Conservation (phyloP, 129 eudicot genomes). For the Escallonia herrerae region DNA sequence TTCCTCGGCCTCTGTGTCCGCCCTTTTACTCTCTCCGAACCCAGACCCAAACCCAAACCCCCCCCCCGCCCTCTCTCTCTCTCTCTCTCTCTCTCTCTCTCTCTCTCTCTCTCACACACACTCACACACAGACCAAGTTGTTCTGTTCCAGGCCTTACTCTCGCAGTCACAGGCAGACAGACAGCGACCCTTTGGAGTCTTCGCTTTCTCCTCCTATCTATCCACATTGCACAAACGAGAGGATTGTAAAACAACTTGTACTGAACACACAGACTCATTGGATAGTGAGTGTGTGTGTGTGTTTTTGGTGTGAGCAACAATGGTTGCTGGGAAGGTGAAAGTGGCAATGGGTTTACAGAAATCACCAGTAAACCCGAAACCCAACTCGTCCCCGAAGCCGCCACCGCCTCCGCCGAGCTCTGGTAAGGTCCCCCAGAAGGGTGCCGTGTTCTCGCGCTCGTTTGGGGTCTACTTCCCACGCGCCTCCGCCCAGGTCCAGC, state of each 20-base stretch:
- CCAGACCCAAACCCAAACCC: not conserved
- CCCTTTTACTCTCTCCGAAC: constrained; percentile 11
- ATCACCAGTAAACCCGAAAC: constrained; percentile 34
- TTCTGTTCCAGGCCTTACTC: not conserved
- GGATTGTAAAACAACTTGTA: constrained; percentile 8
- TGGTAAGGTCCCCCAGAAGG: constrained; percentile 38
- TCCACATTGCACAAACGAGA: constrained; percentile 4
- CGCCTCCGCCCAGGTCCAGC: constrained; percentile 93
- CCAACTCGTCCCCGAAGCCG: constrained; percentile 21
- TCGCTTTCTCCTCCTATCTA: not conserved
- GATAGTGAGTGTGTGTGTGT: not conserved
- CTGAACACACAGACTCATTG: too few relatives aligned
- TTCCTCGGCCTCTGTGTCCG: constrained; percentile 50
- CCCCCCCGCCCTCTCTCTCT: too few relatives aligned
- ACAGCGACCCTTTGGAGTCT: constrained; percentile 28
- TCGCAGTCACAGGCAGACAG: not conserved
- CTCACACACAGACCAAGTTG: too few relatives aligned
- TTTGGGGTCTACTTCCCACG: constrained; percentile 87
- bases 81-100: too few relatives aligned
- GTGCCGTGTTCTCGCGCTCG: constrained; percentile 52
- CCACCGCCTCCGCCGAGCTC: constrained; percentile 23
- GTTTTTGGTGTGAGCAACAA: constrained; percentile 29
- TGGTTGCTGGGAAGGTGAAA: constrained; percentile 88
- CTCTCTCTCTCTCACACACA: not conserved
- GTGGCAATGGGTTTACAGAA: constrained; percentile 62